Conservation (phyloP, 2,329 filamentous ascomycete species). For the Ophiostoma ips region DNA sequence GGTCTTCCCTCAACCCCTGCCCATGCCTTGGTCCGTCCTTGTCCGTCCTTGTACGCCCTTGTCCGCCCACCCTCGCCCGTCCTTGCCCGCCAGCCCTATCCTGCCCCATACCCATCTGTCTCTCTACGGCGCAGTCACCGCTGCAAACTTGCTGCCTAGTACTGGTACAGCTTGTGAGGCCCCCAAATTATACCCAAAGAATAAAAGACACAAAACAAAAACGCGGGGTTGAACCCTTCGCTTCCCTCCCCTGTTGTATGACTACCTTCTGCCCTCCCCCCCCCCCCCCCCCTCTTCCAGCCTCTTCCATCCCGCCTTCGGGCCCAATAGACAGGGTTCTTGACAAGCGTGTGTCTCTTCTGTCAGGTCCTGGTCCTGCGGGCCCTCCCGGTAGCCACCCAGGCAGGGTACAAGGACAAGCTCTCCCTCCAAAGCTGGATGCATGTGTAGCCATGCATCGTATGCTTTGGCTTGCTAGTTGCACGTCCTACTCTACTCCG, state of each 20-base stretch:
- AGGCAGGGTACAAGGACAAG: neutral
- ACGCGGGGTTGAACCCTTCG: too few species aligned
- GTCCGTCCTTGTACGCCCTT: too few species aligned
- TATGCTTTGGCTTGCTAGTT: neutral
- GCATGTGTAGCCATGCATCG: neutral
- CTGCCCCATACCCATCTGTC: too few species aligned
- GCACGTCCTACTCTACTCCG: too few species aligned
- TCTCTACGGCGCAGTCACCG: too few species aligned
- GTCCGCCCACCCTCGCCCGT: too few species aligned
- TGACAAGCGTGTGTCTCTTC: conserved; percentile 3
- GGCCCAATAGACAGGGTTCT: conserved; percentile 1
- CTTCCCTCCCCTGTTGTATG: neutral
- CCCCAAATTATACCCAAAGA: too few species aligned
- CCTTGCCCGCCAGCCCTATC: too few species aligned
- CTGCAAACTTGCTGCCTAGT: too few species aligned
- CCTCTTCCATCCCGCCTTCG: neutral
- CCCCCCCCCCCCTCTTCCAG: neutral
- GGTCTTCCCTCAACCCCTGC: neutral
- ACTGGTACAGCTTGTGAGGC: too few species aligned
- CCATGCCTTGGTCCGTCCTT: neutral
- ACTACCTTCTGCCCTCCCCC: neutral
- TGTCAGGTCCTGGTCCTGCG: conserved; percentile 1
- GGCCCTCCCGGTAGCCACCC: conserved; percentile 7
- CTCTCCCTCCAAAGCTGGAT: neutral
- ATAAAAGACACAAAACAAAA: too few species aligned